Evolutionary conservation across 169 alveolate genomes (phyloP), one percentile per base, ranked within the genome.

Genomic region (Eimeria mitis): DNA sequence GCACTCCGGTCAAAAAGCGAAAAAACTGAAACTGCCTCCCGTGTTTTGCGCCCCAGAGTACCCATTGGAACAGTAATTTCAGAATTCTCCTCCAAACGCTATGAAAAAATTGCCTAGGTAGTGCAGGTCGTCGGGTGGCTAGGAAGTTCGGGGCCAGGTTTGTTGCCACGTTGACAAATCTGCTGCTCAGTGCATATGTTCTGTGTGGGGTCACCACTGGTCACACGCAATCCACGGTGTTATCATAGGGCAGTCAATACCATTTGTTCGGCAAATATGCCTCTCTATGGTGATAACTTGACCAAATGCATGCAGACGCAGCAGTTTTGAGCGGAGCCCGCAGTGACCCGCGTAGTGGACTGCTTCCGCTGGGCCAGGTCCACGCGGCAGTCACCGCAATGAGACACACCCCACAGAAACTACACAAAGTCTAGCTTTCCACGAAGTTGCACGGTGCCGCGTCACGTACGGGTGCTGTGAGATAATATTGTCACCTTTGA

Each of bases 131-230:
- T 21, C 3, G 31, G 25, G 0, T 0, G 28, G 83, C 34, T 73
- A 42, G 37, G 2, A 73, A 40, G 9, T 28, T n/a, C 44, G 14
- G 13, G 19, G 83, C 19, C 16, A 40, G 52, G 11, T 23, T 40
- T 34, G 31, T 40, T 40, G 83, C 3, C 83, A 19, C 6, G 83
- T 40, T 73, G 83, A 0, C 56, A 11, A 42, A 73, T 16, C 83
- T 73, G 56, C 56, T 6, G 54, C 83, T 73, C 5, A 73, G 34
- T 37, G 56, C 56, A 37, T 71, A 3, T 1, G 54, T 19, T 73
- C 79, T 37, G 83, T 73, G 83, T 37, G 83, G 83, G 83, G 83
- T 73, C 83, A 73, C 83, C 83, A 73, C 4, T 73, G 83, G 83
- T 73, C 83, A 73, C 11, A 16, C 83, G 2, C 34, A 13, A 37